Evolutionary conservation across 305 asterid genomes (phyloP), one percentile per base, ranked within the genome.

Genomic region (Solanum chacoense): DNA sequence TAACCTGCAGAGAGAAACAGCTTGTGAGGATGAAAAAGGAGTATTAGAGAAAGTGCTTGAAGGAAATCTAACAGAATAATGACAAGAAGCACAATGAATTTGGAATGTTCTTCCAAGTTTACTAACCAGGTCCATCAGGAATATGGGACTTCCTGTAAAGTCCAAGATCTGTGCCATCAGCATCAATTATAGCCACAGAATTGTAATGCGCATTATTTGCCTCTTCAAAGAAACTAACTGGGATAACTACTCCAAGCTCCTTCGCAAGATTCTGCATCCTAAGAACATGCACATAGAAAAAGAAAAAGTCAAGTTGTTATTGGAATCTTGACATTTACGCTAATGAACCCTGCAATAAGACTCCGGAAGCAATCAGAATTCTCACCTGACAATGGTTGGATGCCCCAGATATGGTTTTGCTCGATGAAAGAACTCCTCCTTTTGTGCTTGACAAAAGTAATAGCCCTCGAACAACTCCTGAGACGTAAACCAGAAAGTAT

Each of bases 391-490:
- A 86, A 95, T 92, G 28, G 98, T 96, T 26, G 99, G 99, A 93
- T 98, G 98, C 78, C 90, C 98, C 88, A 91, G 91, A 85, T 92
- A 96, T 87, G 99, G 99, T 90, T 95, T 95, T 85, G 99, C 98
- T 89, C 94, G 93, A 89, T 88, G 94, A 91, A 98, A 92, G 93
- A 91, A 98, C 78, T 95, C 98, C 92, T 92, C 98, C 90, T 94
- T 93, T 91, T 97, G 99, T 28, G 99, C 99, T 95, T 97, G 99
- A 91, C 99, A 97, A 90, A 96, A 96, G 94, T 96, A 97, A 91
- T 95, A 95, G 74, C 98, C 99, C 92, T 97, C 99, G 85, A 97
- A 97, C 91, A 97, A 91, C 92, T 97, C 99, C 99, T 97, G 94
- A 90, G 91, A 93, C 24, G 88, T 42, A 85, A 73, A 81, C 90